Conservation (phyloP, 768 basidiomycete species). For the Macrocybe gigantea region DNA sequence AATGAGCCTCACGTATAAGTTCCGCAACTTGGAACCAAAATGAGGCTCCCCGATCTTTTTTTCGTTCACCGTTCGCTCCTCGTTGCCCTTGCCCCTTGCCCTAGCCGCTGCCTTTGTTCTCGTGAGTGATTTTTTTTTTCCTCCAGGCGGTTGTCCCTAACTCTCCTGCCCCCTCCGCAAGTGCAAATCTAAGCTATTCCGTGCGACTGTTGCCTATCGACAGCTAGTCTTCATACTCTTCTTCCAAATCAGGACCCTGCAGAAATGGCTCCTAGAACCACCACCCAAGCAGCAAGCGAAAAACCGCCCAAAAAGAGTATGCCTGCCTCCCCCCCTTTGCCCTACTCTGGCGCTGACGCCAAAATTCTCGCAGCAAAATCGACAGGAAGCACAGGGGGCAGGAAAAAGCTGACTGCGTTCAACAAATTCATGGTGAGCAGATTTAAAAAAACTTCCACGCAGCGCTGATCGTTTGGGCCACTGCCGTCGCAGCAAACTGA, state of each 20-base stretch:
- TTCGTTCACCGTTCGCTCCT: conserved; percentile 30
- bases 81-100: conserved; percentile 8
- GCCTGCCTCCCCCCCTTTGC: conserved; percentile 15
- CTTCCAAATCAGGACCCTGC: neutral
- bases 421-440: conserved; percentile 63
- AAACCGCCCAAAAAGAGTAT: conserved; percentile 51
- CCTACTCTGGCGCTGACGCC: neutral
- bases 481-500: conserved; percentile 53
- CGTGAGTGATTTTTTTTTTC: neutral
- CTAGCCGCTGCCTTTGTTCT: neutral
- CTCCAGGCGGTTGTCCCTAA: neutral
- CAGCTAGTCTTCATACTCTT: neutral
- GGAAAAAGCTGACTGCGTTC: conserved; percentile 66
- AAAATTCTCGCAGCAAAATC: conserved; percentile 37
- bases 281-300: conserved; percentile 33
- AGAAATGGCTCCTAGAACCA: conserved; percentile 39
- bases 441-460: no score
- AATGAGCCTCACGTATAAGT: conserved; percentile 48
- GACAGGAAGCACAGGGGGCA: conserved; percentile 38
- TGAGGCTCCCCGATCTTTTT: conserved; percentile 35
- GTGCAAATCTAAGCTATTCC: no score
- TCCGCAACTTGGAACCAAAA: conserved; percentile 48
- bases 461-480: no score
- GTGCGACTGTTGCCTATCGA: no score
- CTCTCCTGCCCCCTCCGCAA: no score